A percentile compares a stretch with the other conserved stretches of the same genome.
Conservation (phyloP, 176 grass and related monocot species). For the Carex kokanica region DNA sequence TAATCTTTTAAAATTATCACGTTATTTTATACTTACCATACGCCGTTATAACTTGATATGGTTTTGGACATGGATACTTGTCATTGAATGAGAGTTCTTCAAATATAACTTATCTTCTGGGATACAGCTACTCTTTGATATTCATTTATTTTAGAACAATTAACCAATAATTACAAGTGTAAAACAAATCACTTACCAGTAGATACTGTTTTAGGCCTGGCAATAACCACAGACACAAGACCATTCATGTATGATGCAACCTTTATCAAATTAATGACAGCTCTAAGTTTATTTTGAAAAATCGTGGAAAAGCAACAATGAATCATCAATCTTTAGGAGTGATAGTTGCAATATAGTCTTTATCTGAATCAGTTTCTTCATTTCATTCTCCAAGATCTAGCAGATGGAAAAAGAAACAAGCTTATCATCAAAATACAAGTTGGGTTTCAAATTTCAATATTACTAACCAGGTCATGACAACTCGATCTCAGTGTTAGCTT, state of each 20-base stretch:
- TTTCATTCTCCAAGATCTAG: constrained; percentile 47
- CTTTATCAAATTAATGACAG: neutral
- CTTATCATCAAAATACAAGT: constrained; percentile 18
- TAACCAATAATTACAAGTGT: neutral
- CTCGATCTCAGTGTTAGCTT: neutral
- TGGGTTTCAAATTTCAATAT: neutral
- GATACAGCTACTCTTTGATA: neutral
- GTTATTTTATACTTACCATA: neutral
- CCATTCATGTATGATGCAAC: neutral
- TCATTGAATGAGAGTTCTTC: neutral
- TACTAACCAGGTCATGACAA: neutral
- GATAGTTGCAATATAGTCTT: constrained; percentile 46
- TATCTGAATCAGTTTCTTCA: constrained; percentile 27
- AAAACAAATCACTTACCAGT: neutral
- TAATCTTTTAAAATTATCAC: neutral
- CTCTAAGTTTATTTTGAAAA: constrained; percentile 22
- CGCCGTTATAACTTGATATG: neutral
- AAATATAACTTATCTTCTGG: neutral
- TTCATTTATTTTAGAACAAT: neutral
- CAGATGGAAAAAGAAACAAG: constrained; percentile 29
- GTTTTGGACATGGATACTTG: neutral
- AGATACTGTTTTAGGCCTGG: neutral
- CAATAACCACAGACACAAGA: neutral
- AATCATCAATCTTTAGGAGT: constrained; percentile 55
- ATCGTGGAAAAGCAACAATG: constrained; percentile 58